phyloP scores from a whole-genome alignment of 2,329 filamentous ascomycete species.

The Talaromyces sp. region DNA sequence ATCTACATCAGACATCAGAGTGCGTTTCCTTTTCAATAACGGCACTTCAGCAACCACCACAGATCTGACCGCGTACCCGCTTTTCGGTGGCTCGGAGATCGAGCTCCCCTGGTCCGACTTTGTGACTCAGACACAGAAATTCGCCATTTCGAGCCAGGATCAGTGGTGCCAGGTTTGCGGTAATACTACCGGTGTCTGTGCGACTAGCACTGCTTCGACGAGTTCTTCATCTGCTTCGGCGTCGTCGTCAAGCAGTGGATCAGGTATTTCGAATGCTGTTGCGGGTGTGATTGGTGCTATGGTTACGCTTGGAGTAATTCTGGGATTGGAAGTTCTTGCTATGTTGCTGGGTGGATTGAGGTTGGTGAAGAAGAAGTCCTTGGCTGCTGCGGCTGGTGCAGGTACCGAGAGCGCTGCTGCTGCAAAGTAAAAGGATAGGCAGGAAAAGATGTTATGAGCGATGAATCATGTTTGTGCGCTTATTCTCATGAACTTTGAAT shows the following conservation, averaged over 20 bases:
- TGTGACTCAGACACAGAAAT: constrained; percentile 58
- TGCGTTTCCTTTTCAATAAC: constrained; percentile 63
- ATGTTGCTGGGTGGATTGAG: constrained; percentile 57
- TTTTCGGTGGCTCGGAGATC: constrained; percentile 56
- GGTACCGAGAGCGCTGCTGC: not conserved
- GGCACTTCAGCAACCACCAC: constrained; percentile 50
- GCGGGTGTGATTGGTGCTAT: constrained; percentile 76
- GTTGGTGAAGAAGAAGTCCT: constrained; percentile 52
- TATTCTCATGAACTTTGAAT: not conserved
- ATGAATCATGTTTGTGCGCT: not conserved
- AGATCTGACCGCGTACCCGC: constrained; percentile 54
- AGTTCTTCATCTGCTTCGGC: constrained; percentile 19
- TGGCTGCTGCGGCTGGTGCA: constrained; percentile 3
- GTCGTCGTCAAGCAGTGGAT: constrained; percentile 25
- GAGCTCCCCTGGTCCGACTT: constrained; percentile 69
- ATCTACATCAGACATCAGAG: constrained; percentile 49
- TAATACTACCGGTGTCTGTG: constrained; percentile 66
- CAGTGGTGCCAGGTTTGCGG: constrained; percentile 76
- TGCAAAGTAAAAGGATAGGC: not conserved
- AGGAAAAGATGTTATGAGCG: not conserved
- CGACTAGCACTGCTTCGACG: constrained; percentile 33
- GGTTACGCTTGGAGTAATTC: constrained; percentile 63
- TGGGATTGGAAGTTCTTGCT: constrained; percentile 54
- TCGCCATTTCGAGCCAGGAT: constrained; percentile 62
- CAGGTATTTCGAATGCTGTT: constrained; percentile 64